phyloP scores from a whole-genome alignment of 2,329 filamentous ascomycete genomes.

The Coniochaeta ligniaria region DNA sequence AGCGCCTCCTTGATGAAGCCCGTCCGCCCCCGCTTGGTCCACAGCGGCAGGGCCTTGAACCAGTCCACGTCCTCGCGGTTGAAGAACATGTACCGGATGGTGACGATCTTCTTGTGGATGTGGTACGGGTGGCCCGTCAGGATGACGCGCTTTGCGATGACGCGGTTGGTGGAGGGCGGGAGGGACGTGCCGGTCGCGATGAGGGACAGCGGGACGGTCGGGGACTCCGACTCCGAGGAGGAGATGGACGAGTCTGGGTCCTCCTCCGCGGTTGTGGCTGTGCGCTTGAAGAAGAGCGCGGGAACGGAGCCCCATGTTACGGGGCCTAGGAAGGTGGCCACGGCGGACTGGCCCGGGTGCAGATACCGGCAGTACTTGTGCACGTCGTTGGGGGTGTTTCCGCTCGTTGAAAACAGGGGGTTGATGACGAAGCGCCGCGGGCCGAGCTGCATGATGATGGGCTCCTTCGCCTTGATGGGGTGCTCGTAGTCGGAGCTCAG shows the following conservation, averaged over 20 bases:
- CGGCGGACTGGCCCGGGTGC: slow-evolving; percentile 81
- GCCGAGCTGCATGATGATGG: slow-evolving; percentile 86
- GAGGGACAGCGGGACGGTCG: slow-evolving; percentile 54
- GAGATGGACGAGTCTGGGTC: too few relatives aligned
- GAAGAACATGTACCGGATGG: slow-evolving; percentile 99
- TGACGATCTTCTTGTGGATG: slow-evolving; percentile 97
- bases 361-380: slow-evolving; percentile 94
- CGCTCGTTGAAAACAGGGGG: slow-evolving; percentile 82
- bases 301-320: slow-evolving; percentile 91
- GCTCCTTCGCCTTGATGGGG: slow-evolving; percentile 85
- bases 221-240: slow-evolving; percentile 4
- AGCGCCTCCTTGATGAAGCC: slow-evolving; percentile 92
- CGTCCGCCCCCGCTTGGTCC: slow-evolving; percentile 82
- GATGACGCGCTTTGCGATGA: slow-evolving; percentile 90
- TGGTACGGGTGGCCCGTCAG: slow-evolving; percentile 96
- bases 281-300: slow-evolving; percentile 75
- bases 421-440: slow-evolving; percentile 81
- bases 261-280: slow-evolving; percentile 29
- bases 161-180: slow-evolving; percentile 65
- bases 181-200: slow-evolving; percentile 84
- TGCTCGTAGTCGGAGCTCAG: slow-evolving; percentile 68
- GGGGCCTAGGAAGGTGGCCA: slow-evolving; percentile 85
- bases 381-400: slow-evolving; percentile 89
- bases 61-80: slow-evolving; percentile 89
- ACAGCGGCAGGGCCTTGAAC: slow-evolving; percentile 95